Evolutionary conservation across 2,329 filamentous ascomycete species (phyloP).

Genomic region (Aspergillus aculeatus): DNA sequence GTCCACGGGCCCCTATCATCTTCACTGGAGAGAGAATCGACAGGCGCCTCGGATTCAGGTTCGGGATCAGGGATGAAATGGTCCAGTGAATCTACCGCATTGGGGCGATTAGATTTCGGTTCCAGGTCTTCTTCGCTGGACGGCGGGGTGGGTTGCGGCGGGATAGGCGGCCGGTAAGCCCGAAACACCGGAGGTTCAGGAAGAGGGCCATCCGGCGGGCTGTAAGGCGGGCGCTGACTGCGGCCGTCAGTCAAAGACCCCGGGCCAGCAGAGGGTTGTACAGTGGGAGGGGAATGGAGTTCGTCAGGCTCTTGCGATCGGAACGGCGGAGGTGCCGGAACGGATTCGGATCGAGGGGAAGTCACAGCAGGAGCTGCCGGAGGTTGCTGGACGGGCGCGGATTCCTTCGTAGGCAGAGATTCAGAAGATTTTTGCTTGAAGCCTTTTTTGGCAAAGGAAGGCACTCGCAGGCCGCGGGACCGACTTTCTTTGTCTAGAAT

Average conservation of each 20-base stretch:
- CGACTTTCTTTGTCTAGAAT: constrained; percentile 37
- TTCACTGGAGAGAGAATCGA: constrained; percentile 20
- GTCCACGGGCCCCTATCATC: constrained; percentile 24
- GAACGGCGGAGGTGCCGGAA: constrained; percentile 2
- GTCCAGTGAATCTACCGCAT: constrained; percentile 27
- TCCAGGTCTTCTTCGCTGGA: constrained; percentile 13
- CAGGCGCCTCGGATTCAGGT: constrained; percentile 17
- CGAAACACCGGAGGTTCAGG: constrained; percentile 3
- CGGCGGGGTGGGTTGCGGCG: constrained; percentile 12
- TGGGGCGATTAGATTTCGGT: constrained; percentile 12
- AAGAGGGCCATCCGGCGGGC: background rate
- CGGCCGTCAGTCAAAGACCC: background rate
- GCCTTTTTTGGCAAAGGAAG: constrained; percentile 33
- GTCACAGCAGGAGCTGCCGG: constrained; percentile 8
- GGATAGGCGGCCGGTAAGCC: background rate
- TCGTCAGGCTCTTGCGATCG: background rate
- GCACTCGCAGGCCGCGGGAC: constrained; percentile 33
- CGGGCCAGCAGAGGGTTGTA: constrained; percentile 11
- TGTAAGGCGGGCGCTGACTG: background rate
- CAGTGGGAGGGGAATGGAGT: constrained; percentile 5
- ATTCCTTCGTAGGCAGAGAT: constrained; percentile 22
- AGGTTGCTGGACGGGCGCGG: constrained; percentile 11
- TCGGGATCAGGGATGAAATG: constrained; percentile 36
- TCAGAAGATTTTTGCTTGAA: constrained; percentile 28
- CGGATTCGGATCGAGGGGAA: constrained; percentile 12